These are phyloP conservation scores for Plantago elongata DNA, from an alignment of 257 asterid genomes.

Conservation along the genomic window DNA sequence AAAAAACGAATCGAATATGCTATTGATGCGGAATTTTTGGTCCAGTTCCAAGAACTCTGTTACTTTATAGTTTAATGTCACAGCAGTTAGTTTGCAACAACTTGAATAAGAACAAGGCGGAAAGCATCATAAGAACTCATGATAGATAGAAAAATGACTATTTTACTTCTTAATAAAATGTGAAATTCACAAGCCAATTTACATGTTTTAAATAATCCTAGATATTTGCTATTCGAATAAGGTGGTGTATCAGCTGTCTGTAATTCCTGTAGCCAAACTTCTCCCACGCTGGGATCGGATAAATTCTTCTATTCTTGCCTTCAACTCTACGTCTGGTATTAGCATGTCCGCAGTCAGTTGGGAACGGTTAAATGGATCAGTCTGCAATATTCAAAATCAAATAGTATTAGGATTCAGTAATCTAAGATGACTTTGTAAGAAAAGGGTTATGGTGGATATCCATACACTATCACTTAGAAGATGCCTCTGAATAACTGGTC, in stretches of 20 bases:
- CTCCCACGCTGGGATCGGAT: slow-evolving; percentile 51
- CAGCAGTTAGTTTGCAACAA: neutral
- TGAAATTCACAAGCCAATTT: slow-evolving; percentile 24
- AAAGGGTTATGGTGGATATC: neutral
- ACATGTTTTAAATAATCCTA: slow-evolving; percentile 27
- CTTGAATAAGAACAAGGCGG: neutral
- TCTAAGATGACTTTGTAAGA: neutral
- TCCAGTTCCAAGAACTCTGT: neutral
- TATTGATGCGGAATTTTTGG: neutral
- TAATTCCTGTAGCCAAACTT: slow-evolving; percentile 39
- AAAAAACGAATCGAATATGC: no score
- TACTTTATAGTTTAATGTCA: slow-evolving; percentile 5
- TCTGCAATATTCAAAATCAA: slow-evolving; percentile 41
- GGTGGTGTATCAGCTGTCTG: slow-evolving; percentile 60
- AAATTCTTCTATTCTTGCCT: slow-evolving; percentile 75
- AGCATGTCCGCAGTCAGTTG: slow-evolving; percentile 87
- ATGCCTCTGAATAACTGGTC: slow-evolving; percentile 94
- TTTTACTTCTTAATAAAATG: neutral
- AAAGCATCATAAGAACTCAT: neutral
- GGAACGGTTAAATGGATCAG: slow-evolving; percentile 95
- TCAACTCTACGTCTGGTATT: slow-evolving; percentile 74
- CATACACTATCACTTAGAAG: slow-evolving; percentile 77
- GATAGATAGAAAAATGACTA: neutral
- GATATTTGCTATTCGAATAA: slow-evolving; percentile 51
- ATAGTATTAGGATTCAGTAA: neutral